Conservation (phyloP, 805 yeast species). For the Candida dajiaensis region DNA sequence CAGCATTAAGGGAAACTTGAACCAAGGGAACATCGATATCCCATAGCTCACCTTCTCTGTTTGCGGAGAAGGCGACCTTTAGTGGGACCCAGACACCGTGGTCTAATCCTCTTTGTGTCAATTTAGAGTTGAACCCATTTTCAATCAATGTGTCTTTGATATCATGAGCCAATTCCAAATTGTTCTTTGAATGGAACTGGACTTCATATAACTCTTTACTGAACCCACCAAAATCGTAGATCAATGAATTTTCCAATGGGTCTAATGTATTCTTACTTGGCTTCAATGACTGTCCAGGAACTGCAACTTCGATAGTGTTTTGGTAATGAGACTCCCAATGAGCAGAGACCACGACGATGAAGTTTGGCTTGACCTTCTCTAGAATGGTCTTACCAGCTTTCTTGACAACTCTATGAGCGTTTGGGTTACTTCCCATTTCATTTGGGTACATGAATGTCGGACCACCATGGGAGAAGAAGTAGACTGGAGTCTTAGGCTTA, state of each 20-base stretch:
- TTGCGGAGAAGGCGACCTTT: conserved; percentile 56
- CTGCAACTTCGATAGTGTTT: conserved; percentile 42
- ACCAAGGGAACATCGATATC: conserved; percentile 32
- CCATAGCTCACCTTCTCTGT: conserved; percentile 22
- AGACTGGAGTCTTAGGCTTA: conserved; percentile 42
- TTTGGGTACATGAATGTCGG: conserved; percentile 65
- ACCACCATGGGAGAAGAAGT: conserved; percentile 78
- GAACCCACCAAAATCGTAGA: conserved; percentile 75
- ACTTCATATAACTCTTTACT: conserved; percentile 60
- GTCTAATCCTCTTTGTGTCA: conserved; percentile 62
- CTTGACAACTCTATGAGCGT: conserved; percentile 51
- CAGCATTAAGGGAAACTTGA: conserved; percentile 32
- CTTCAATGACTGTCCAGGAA: conserved; percentile 27
- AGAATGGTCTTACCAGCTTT: conserved; percentile 48
- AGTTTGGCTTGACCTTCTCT: conserved; percentile 52
- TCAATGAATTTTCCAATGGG: conserved; percentile 43
- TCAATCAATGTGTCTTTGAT: conserved; percentile 35
- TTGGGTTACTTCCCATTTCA: conserved; percentile 44
- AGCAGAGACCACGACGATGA: conserved; percentile 62
- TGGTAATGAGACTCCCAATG: conserved; percentile 60
- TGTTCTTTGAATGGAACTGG: conserved; percentile 48
- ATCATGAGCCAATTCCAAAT: conserved; percentile 36
- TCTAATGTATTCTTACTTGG: conserved; percentile 1
- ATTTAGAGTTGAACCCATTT: conserved; percentile 38
- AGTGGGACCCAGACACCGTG: conserved; percentile 84